phyloP scores from a whole-genome alignment of 371 early-diverging fungal species.

The Thermomucor indicae-seudaticae region DNA sequence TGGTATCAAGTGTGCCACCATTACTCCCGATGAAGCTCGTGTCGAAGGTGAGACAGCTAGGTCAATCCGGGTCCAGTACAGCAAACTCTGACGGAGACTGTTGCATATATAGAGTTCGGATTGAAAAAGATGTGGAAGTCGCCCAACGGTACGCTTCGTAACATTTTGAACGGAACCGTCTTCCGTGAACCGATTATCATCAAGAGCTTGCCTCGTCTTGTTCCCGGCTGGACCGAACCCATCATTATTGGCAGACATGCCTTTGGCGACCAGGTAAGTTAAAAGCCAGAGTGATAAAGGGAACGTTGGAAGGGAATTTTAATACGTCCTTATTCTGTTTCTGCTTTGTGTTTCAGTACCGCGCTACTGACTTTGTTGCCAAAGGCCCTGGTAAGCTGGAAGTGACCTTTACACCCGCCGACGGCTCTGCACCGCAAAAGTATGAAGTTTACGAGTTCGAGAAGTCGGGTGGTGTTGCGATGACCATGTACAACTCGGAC shows the following conservation, averaged over 20 bases:
- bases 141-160: slow-evolving; percentile 97
- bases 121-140: slow-evolving; percentile 96
- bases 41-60: slow-evolving; percentile 67
- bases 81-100: not conserved
- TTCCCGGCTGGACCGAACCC: slow-evolving; percentile 94
- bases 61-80: not conserved
- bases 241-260: slow-evolving; percentile 97
- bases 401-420: slow-evolving; percentile 82
- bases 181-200: slow-evolving; percentile 97
- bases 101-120: slow-evolving; percentile 74
- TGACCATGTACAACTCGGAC: slow-evolving; percentile 95
- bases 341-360: slow-evolving; percentile 72
- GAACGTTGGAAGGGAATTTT: not conserved
- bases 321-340: no score
- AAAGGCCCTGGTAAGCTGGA: slow-evolving; percentile 88
- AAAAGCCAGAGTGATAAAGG: not conserved
- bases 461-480: slow-evolving; percentile 79
- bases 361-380: slow-evolving; percentile 90
- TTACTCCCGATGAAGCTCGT: slow-evolving; percentile 96
- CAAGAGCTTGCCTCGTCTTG: slow-evolving; percentile 83
- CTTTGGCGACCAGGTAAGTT: slow-evolving; percentile 86
- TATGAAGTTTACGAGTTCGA: slow-evolving; percentile 79
- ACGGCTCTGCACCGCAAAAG: slow-evolving; percentile 57
- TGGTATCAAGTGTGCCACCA: slow-evolving; percentile 98
- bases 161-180: slow-evolving; percentile 95